Base-by-base conservation (phyloP, 371 early-diverging fungal species). In the Lichtheimia hyalospora region DNA sequence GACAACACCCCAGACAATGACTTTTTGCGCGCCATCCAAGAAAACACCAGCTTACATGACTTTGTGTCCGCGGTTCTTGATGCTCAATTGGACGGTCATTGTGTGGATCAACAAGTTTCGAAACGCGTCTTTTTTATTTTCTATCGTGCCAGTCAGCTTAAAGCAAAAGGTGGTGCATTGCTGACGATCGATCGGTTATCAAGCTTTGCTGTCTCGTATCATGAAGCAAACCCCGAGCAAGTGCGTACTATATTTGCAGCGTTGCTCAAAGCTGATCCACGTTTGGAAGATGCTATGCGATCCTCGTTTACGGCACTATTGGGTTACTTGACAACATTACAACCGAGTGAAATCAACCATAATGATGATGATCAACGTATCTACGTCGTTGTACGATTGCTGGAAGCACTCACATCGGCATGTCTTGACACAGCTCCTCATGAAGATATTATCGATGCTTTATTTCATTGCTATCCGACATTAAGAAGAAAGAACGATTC, bases 71-170 rank as follows among this genome's bases (percentile, higher is more conserved):
- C 54, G 3, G 52, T 57, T 4, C 39, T 60, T 2, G 21, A 52
- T 20, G 46, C 54, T 5, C 65, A 64, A 25, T 34, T 64, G 8
- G 57, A 60, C 40, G 57, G 57, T 3, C 27, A 25, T 14, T 16
- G 14, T 3, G 44, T 56, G 3, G 57, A 49, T n/a, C 3, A 52
- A n/a, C 60, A 60, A n/a, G 16, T 64, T 6, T 57, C 53, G 0
- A 59, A 52, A 25, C 60, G 43, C 24, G 52, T 64, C 1, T 64
- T 64, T 42, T 34, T 60, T n/a, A 56, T 64, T 8, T 64, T 53
- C 18, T 44, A 55, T 13, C 65, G 65, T 43, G 60, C 60, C 0
- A 57, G 52, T 20, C 43, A 39, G 3, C 21, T 62, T 6, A 18
- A 42, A 14, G 42, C 40, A 15, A 43, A 23, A 28, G 24, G 18